Evolutionary conservation across 2,329 filamentous ascomycete species (phyloP), one percentile per base, ranked within the genome.

Genomic region (Colletotrichum sp.): DNA sequence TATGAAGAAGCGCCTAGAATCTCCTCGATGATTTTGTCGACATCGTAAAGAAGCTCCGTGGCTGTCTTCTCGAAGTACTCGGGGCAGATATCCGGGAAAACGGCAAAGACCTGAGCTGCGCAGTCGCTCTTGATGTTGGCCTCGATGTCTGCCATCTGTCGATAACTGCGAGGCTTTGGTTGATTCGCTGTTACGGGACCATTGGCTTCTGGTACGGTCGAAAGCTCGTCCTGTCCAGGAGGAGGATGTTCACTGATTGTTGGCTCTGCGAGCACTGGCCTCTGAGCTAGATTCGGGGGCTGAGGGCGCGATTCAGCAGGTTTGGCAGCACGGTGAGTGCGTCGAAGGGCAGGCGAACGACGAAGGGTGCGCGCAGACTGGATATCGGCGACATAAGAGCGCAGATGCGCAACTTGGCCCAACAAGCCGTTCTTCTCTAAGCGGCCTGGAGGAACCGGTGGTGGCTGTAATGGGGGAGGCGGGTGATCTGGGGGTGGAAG

Each of bases 71-170:
- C 72, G 15, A 90, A 80, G 70, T 85, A 86, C 0, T 83, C 75
- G 1, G 79, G 82, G 73, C 86, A 88, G 3, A 90, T 87, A 55
- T 90, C 85, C 0, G 88, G 87, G 73, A 90, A 89, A 11, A 89
- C 64, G 6, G 72, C 61, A 11, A 83, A 77, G 16, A 87, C 79
- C 5, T 77, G 71, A 19, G 80, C 76, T 34, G 79, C 81, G 78
- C 83, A 86, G 8, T 74, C 72, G 27, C 72, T 28, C 52, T 78
- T 73, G 60, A 68, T 48, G 4, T 73, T 32, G 19, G 77, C 65
- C 30, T 16, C 55, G n/a, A 28, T 25, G 6, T 68, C 68, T 27
- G 19, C 65, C 66, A 64, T 82, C 25, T 13, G 28, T 55, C 6
- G n/a, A 28, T 30, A n/a, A 22, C 34, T 8, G 19, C 22, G n/a